phyloP scores from a whole-genome alignment of 306 rosid genomes.

The Ormosia emarginata region DNA sequence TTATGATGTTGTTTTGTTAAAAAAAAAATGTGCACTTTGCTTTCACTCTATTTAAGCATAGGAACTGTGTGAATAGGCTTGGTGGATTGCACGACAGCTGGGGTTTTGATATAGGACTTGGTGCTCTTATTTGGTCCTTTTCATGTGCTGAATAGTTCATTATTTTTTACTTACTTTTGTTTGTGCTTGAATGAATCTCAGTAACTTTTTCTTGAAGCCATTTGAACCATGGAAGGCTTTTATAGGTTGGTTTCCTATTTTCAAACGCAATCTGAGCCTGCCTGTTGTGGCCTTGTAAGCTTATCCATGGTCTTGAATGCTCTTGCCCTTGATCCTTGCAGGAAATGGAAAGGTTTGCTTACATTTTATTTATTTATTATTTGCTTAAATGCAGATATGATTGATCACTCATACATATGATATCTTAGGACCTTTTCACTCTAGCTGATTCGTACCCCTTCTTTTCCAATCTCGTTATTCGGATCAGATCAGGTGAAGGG shows the following conservation, averaged over 20 bases:
- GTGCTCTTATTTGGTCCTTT: neutral
- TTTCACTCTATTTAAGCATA: too few species aligned
- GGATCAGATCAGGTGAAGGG: too few species aligned
- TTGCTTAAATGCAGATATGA: neutral
- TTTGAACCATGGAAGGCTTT: slow-evolving; percentile 91
- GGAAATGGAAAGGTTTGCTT: slow-evolving; percentile 87
- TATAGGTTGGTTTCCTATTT: slow-evolving; percentile 71
- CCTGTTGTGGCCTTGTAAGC: slow-evolving; percentile 90
- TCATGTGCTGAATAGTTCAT: neutral
- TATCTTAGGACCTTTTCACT: too few species aligned
- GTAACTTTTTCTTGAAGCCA: slow-evolving; percentile 73
- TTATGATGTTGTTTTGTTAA: too few species aligned
- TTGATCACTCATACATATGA: too few species aligned
- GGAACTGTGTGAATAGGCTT: too few species aligned
- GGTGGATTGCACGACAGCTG: too few species aligned
- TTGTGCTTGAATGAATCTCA: slow-evolving; percentile 36
- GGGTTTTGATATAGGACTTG: too few species aligned
- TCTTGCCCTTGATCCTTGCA: slow-evolving; percentile 90
- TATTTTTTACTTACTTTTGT: neutral
- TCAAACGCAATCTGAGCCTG: slow-evolving; percentile 93
- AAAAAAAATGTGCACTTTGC: too few species aligned
- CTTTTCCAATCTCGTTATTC: too few species aligned
- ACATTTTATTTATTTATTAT: too few species aligned
- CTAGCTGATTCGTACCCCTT: too few species aligned
- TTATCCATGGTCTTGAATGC: slow-evolving; percentile 92